Percentiles rank a stretch among this genome's conserved stretches.
These are phyloP conservation scores for Penicillium sp. DNA, from an alignment of 2,329 filamentous ascomycete genomes.

Conservation along the genomic window DNA sequence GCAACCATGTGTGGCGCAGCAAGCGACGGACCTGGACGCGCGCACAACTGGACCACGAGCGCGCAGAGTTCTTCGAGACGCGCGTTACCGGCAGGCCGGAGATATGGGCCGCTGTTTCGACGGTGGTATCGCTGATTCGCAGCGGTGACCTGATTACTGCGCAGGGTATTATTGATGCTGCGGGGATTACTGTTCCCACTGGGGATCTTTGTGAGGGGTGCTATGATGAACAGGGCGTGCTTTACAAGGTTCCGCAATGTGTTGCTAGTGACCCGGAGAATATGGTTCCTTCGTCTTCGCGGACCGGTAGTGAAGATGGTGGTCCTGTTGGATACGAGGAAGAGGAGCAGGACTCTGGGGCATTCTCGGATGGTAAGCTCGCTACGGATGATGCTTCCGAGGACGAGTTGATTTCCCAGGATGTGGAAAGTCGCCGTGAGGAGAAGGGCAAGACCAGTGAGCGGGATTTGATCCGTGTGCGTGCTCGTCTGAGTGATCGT, in stretches of 20 bases:
- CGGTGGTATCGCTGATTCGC: constrained; percentile 68
- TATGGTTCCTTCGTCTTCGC: constrained; percentile 32
- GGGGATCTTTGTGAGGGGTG: constrained; percentile 70
- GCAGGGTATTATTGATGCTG: constrained; percentile 76
- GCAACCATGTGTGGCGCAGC: constrained; percentile 65
- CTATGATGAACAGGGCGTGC: constrained; percentile 69
- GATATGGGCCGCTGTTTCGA: constrained; percentile 74
- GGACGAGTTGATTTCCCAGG: constrained; percentile 39
- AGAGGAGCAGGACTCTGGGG: constrained; percentile 29
- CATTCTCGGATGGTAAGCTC: constrained; percentile 34
- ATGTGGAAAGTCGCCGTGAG: constrained; percentile 48
- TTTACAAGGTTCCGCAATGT: constrained; percentile 68
- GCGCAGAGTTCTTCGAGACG: constrained; percentile 86
- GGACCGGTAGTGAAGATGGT: constrained; percentile 18
- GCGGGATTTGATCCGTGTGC: constrained; percentile 58
- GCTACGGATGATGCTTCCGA: constrained; percentile 42
- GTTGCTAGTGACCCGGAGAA: constrained; percentile 68
- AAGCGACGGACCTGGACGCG: constrained; percentile 68
- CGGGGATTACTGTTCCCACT: constrained; percentile 71
- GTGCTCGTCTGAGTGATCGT: constrained; percentile 65
- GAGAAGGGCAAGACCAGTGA: constrained; percentile 63
- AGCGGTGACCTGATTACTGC: constrained; percentile 64
- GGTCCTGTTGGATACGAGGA: constrained; percentile 11
- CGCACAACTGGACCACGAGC: constrained; percentile 66
- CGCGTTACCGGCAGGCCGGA: constrained; percentile 74